Evolutionary conservation across 2,329 filamentous ascomycete species (phyloP), one percentile per base, ranked within the genome.

Genomic region (Curvularia spicifera): DNA sequence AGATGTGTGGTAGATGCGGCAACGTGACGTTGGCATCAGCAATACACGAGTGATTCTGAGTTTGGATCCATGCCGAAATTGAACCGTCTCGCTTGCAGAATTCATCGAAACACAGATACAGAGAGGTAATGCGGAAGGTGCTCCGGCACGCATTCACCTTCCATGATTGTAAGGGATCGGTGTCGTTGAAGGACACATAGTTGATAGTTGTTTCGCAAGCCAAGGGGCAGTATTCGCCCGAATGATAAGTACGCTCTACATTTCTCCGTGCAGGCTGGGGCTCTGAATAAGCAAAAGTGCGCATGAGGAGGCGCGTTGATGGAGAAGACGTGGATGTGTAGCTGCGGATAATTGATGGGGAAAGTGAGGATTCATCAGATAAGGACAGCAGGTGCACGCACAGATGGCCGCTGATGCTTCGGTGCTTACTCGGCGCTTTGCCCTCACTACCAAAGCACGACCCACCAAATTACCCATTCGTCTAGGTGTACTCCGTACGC

Each of bases 111-210:
- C 73, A 76, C 6, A 76, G 53, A 51, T 72, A 76, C 18, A 75
- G 28, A 13, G 71, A 74, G 9, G 57, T 67, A 10, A 68, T 57
- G 18, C 65, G 64, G 5, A 72, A 53, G 9, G 56, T 40, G 51
- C 73, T 74, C 43, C 64, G 64, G 63, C 73, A 76, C 39, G 63
- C 58, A 26, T 61, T 64, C 29, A 66, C 61, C 56, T 72, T 72
- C 48, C 65, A 68, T 33, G 70, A 69, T 29, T 68, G 54, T 49
- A 57, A 66, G 35, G 63, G 47, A 45, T 67, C 59, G 12, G 71
- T 74, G 53, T 76, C 73, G 57, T 73, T 73, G 61, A 74, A 76
- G 12, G 67, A 68, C 31, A 65, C 66, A 48, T 73, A 74, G 43
- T 67, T 66, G 43, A 74, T 52, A 1, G 56, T 66, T 5, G 72